A percentile compares a stretch with the other conserved stretches of the same genome.
Evolutionary conservation across 208 protist species (phyloP).

Genomic region (Trypanosoma platydactyli): DNA sequence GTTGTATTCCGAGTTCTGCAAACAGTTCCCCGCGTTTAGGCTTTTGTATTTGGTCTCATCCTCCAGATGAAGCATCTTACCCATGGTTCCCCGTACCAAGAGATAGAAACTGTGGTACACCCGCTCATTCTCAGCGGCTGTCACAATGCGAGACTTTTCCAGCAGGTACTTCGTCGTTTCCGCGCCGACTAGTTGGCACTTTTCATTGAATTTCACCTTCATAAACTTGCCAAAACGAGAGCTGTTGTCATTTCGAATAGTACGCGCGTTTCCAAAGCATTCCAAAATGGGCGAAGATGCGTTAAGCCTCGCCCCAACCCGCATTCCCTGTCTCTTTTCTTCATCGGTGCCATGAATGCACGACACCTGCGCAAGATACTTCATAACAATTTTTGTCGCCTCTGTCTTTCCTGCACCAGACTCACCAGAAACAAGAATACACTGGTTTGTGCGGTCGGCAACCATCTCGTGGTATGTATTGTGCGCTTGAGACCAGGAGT

Average conservation of each 20-base stretch:
- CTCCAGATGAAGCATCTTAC: slow-evolving; percentile 16
- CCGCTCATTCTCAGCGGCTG: slow-evolving; percentile 57
- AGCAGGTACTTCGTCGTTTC: slow-evolving; percentile 65
- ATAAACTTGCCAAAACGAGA: slow-evolving; percentile 90
- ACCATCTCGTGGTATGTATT: slow-evolving; percentile 41
- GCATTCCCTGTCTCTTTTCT: slow-evolving; percentile 19
- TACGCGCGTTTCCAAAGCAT: slow-evolving; percentile 92
- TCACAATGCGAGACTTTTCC: slow-evolving; percentile 76
- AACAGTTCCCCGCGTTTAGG: slow-evolving; percentile 30
- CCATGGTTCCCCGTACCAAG: slow-evolving; percentile 31
- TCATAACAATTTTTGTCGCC: slow-evolving; percentile 46
- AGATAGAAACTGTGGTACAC: slow-evolving; percentile 93
- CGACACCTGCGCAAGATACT: slow-evolving; percentile 39
- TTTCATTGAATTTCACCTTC: slow-evolving; percentile 52
- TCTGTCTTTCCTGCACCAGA: slow-evolving; percentile 51
- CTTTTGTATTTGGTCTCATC: slow-evolving; percentile 24
- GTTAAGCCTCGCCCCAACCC: slow-evolving; percentile 28
- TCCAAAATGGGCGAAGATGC: slow-evolving; percentile 85
- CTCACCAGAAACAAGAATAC: slow-evolving; percentile 51
- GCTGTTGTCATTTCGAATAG: slow-evolving; percentile 84
- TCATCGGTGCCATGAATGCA: slow-evolving; percentile 28
- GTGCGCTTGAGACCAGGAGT: slow-evolving; percentile 45
- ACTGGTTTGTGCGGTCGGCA: slow-evolving; percentile 33
- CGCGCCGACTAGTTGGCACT: slow-evolving; percentile 46
- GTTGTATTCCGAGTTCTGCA: slow-evolving; percentile 35